A percentile compares a stretch with the other conserved stretches of the same genome.
phyloP scores from a whole-genome alignment of 2,329 filamentous ascomycete species.

The Clarireedia hainanense region DNA sequence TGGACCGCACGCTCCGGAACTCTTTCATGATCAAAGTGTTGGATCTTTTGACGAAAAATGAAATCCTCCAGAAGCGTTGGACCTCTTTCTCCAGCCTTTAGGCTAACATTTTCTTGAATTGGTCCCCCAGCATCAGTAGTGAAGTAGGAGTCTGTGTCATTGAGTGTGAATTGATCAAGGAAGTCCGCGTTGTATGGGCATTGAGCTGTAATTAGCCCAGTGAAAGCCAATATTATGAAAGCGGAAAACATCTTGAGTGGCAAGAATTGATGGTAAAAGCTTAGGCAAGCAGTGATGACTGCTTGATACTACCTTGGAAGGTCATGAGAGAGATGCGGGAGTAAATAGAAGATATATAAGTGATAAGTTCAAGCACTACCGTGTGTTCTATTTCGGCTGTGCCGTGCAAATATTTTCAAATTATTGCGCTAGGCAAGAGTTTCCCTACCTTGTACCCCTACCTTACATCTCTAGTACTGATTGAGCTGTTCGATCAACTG shows the following conservation, averaged over 20 bases:
- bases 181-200: constrained; percentile 5
- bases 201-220: not conserved
- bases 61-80: constrained; percentile 66
- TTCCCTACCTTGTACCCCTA: no score
- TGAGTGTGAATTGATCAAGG: constrained; percentile 36
- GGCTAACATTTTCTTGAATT: constrained; percentile 57
- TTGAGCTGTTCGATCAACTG: no score
- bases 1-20: constrained; percentile 58
- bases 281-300: no score
- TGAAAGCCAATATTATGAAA: not conserved
- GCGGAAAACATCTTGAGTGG: not conserved
- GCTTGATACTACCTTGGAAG: no score
- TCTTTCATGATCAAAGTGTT: constrained; percentile 30
- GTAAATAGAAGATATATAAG: no score
- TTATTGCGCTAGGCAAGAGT: no score
- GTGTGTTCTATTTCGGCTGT: no score
- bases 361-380: no score
- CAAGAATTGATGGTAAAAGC: no score
- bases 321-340: no score
- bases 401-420: no score
- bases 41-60: constrained; percentile 64
- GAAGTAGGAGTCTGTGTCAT: constrained; percentile 47
- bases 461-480: no score
- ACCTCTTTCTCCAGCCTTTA: constrained; percentile 59
- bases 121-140: constrained; percentile 63